Evolutionary conservation across 495 filamentous ascomycete species (phyloP).

Genomic region (Lophiostoma macrostomum): DNA sequence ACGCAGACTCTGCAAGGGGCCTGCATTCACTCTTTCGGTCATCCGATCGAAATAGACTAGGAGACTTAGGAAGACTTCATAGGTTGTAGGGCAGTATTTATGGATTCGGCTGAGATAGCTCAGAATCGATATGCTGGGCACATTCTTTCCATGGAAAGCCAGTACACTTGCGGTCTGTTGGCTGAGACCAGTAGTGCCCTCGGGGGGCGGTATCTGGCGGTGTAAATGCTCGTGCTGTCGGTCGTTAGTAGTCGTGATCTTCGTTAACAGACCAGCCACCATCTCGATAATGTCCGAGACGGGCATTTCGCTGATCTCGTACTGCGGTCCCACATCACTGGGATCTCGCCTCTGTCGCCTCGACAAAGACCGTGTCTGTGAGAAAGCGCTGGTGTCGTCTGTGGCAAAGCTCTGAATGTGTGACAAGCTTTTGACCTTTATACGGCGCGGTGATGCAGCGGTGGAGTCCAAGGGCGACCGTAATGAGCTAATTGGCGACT

Average conservation of each 20-base stretch:
- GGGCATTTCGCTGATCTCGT: slow-evolving; percentile 97
- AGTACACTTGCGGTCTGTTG: slow-evolving; percentile 85
- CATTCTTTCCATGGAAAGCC: slow-evolving; percentile 99
- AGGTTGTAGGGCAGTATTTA: slow-evolving; percentile 98
- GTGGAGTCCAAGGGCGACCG: slow-evolving; percentile 45
- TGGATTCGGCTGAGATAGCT: slow-evolving; percentile 96
- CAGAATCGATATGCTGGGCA: slow-evolving; percentile 92
- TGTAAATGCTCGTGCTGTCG: slow-evolving; percentile 81
- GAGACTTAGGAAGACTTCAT: slow-evolving; percentile 94
- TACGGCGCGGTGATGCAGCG: slow-evolving; percentile 66
- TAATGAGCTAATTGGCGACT: slow-evolving; percentile 55
- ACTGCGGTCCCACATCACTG: slow-evolving; percentile 57
- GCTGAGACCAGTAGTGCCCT: slow-evolving; percentile 64
- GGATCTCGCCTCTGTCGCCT: slow-evolving; percentile 42
- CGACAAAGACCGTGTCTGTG: slow-evolving; percentile 39
- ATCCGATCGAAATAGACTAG: slow-evolving; percentile 98
- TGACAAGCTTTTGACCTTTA: slow-evolving; percentile 78
- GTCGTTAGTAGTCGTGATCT: slow-evolving; percentile 97
- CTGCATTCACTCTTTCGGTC: slow-evolving; percentile 91
- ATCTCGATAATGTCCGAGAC: slow-evolving; percentile 98
- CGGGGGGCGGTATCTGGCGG: slow-evolving; percentile 63
- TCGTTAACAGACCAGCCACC: slow-evolving; percentile 96
- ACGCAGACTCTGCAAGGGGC: slow-evolving; percentile 51
- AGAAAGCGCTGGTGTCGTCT: slow-evolving; percentile 56
- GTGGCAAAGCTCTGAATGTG: slow-evolving; percentile 88